phyloP scores from a whole-genome alignment of 192 early-diverging fungal genomes.

The Jimgerdemannia flammicorona region DNA sequence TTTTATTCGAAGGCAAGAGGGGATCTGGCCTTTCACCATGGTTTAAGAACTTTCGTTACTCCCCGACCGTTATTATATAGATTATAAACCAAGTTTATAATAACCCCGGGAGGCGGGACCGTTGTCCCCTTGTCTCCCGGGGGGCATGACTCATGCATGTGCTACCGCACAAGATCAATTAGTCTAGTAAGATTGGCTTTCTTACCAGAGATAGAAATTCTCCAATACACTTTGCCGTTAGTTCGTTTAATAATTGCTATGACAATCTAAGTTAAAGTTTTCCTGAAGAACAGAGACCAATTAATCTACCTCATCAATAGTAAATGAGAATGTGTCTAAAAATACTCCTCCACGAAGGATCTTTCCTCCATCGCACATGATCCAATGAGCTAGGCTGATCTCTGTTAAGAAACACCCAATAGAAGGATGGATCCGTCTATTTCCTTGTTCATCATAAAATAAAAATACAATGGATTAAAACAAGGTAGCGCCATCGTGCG shows the following conservation, averaged over 20 bases:
- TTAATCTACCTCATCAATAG: constrained; percentile 16
- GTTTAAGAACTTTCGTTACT: too few species aligned
- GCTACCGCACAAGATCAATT: constrained; percentile 25
- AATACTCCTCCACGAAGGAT: constrained; percentile 8
- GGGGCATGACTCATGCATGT: too few species aligned
- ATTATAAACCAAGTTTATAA: constrained; percentile 24
- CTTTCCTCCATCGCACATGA: constrained; percentile 36
- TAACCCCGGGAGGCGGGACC: constrained; percentile 31
- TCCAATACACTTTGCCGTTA: constrained; percentile 26
- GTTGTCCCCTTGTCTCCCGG: too few species aligned
- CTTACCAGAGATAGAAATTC: constrained; percentile 29
- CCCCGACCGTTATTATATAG: too few species aligned
- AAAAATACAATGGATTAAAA: constrained; percentile 29
- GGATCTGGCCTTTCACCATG: too few species aligned
- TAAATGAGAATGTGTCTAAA: constrained; percentile 24
- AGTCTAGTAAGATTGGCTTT: constrained; percentile 25
- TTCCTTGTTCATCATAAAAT: constrained; percentile 14
- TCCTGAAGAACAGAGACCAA: constrained; percentile 17
- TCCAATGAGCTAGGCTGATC: constrained; percentile 37
- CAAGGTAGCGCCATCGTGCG: constrained; percentile 34
- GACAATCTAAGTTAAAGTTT: constrained; percentile 26
- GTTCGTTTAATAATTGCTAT: constrained; percentile 25
- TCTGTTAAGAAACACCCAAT: constrained; percentile 25
- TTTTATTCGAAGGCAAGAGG: too few species aligned
- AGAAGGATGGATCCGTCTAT: constrained; percentile 16